Evolutionary conservation across 352 stramenopile genomes (phyloP).

Genomic region (Halophytophthora polymorphica): DNA sequence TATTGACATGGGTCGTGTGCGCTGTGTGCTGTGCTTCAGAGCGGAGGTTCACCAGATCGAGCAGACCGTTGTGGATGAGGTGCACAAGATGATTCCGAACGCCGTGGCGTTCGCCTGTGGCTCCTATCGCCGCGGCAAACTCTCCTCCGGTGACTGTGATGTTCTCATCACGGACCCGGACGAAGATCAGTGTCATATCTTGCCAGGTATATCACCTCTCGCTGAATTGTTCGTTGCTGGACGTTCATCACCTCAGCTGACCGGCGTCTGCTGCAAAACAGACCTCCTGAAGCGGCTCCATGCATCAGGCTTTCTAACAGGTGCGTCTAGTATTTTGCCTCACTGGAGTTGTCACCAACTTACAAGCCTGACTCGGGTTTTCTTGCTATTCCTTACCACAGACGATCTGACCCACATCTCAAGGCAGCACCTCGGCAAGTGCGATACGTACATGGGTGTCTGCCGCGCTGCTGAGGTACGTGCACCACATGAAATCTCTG

Average conservation of each 20-base stretch:
- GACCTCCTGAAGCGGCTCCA: constrained; percentile 66
- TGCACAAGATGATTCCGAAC: constrained; percentile 60
- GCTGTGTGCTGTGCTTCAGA: constrained; percentile 16
- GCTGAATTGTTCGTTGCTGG: too few species aligned
- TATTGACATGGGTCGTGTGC: not conserved
- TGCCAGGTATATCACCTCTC: constrained; percentile 30
- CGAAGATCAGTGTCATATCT: constrained; percentile 58
- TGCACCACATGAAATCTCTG: not conserved
- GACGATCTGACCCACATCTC: constrained; percentile 70
- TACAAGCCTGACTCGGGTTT: constrained; percentile 1
- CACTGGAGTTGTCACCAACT: constrained; percentile 1
- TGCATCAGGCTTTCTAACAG: constrained; percentile 59
- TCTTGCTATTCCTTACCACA: constrained; percentile 11
- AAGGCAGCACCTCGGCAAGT: constrained; percentile 49
- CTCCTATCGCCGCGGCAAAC: constrained; percentile 76
- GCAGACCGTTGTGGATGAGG: constrained; percentile 63
- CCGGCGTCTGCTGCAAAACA: not conserved
- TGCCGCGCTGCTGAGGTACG: constrained; percentile 59
- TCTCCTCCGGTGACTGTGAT: constrained; percentile 71
- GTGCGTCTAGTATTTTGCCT: constrained; percentile 10
- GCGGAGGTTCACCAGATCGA: constrained; percentile 74
- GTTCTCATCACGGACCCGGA: constrained; percentile 77
- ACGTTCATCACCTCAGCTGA: too few species aligned
- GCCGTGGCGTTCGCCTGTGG: constrained; percentile 65
- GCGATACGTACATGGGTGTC: constrained; percentile 87